Evolutionary conservation across 1,139 yeast species (phyloP), one percentile per base, ranked within the genome.

Genomic region (Candida glucosophila): DNA sequence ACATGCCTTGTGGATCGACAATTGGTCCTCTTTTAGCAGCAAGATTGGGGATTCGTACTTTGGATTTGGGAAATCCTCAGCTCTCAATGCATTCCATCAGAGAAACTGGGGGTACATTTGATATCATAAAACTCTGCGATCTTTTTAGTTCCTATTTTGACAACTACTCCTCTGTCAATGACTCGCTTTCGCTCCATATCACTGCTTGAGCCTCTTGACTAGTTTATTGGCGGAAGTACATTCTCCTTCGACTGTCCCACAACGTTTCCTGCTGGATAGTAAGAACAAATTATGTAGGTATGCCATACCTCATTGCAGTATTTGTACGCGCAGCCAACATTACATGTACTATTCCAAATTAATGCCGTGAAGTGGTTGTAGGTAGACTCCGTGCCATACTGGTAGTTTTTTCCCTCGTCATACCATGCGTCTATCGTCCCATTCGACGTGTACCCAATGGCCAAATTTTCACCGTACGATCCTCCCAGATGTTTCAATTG

Each of bases 1-100:
- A 82, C 43, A 77, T 93, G 1, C 83, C 96, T 3, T 90, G 97
- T 55, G 98, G 98, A 2, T 80, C 95, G 3, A 90, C 98, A 2
- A 90, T 90, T 44, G 98, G 98, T 1, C 97, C 98, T 14, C 80
- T 86, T 49, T 60, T 90, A 34, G 78, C 95, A 17, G 79, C 95
- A 4, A 81, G 81, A 42, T 67, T 90, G 25, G 98, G 98, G 27
- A 69, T 90, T 24, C 70, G 94, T 47, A 85, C 96, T 3, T 57
- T 90, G 33, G 98, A 90, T 52, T 59, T 90, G 32, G 98, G 98
- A 29, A 86, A 85, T 47, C 95, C 97, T 2, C 94, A 88, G 49
- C 62, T 90, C 41, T 78, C 93, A 29, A 90, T 90, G 98, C 98
- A 90, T 48, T 81, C 95, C 2, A 79, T 85, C 32, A 72, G 98